Base-by-base conservation (phyloP, 768 basidiomycete genomes). In the Amyloporia xantha region DNA sequence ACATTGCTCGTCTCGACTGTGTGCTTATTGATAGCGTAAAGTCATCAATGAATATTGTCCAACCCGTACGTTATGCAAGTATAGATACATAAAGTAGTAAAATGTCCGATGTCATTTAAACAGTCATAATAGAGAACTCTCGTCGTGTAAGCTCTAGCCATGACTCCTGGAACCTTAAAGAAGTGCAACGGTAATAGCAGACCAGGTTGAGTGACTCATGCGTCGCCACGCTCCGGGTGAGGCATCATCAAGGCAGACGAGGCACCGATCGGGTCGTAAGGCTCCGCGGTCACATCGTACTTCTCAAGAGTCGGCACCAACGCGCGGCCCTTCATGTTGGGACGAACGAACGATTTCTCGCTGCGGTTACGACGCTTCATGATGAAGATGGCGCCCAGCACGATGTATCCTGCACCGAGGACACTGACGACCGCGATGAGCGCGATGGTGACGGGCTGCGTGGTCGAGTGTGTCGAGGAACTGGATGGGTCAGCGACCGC, bases 401-500 rank as follows among this genome's bases (percentile, higher is more conserved):
- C 56, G 52, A 59, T 19, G 52, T 59, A 59, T 23, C 59, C 59
- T 37, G 49, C 24, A 30, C 45, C 54, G 54, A 57, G 55, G 35
- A 52, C 49, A 37, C 50, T 41, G 47, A 60, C 54, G 53, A 58
- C 46, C 24, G 41, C 54, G 48, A 51, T 17, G 47, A 57, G 53
- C 42, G 56, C 57, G 48, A 54, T 49, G 41, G 47, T 40, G 26
- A 53, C 49, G 44, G 47, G 28, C 39, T 52, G 33, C 38, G 52
- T 52, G 25, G 43, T 41, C 38, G 52, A 49, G 37, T 38, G 28
- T 7, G 30, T 28, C 3, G 35, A 13, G 13, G 51, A 44, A 33
- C 41, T 28, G 27, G 44, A 20, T 19, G 47, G 35, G 54, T 53
- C 49, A 20, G 52, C 51, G 50, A 55, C 28, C 47, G 53, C 50